These are phyloP conservation scores for Calonectria pseudoturangicola DNA, from an alignment of 2,329 filamentous ascomycete genomes.

Conservation along the genomic window DNA sequence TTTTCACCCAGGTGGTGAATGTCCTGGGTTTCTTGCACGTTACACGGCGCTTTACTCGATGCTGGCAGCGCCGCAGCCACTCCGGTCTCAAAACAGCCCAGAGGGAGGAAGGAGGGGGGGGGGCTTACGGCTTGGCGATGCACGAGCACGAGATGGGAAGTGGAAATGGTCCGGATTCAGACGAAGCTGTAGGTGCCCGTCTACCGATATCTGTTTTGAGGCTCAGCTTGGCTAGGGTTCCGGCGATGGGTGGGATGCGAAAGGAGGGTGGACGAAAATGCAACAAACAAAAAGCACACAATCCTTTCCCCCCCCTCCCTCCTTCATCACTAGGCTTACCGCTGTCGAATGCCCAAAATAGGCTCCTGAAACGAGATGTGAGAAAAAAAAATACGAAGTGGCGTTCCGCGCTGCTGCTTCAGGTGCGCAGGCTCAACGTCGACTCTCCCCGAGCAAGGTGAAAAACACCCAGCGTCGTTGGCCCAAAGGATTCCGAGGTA, in stretches of 20 bases:
- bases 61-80: constrained; percentile 31
- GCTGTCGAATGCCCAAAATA: background rate
- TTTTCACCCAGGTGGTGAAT: constrained; percentile 41
- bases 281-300: background rate
- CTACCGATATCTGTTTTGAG: constrained; percentile 23
- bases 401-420: constrained; percentile 10
- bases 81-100: constrained; percentile 10
- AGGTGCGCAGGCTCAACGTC: constrained; percentile 28
- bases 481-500: constrained; percentile 49
- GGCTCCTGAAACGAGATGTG: background rate
- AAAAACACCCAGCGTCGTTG: constrained; percentile 40
- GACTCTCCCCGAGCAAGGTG: background rate
- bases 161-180: constrained; percentile 2
- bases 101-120: background rate
- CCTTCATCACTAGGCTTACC: background rate
- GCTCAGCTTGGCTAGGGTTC: background rate
- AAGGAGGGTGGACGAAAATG: background rate
- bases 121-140: constrained; percentile 19
- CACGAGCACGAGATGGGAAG: constrained; percentile 20
- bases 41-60: constrained; percentile 45
- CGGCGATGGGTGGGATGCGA: background rate
- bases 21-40: constrained; percentile 40
- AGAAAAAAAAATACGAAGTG: constrained; percentile 8
- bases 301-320: background rate
- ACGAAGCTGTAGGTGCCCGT: constrained; percentile 18